Percentiles rank a stretch among this genome's conserved stretches.
Conservation (phyloP, 306 rosid genomes). For the Lathyrus aphaca region DNA sequence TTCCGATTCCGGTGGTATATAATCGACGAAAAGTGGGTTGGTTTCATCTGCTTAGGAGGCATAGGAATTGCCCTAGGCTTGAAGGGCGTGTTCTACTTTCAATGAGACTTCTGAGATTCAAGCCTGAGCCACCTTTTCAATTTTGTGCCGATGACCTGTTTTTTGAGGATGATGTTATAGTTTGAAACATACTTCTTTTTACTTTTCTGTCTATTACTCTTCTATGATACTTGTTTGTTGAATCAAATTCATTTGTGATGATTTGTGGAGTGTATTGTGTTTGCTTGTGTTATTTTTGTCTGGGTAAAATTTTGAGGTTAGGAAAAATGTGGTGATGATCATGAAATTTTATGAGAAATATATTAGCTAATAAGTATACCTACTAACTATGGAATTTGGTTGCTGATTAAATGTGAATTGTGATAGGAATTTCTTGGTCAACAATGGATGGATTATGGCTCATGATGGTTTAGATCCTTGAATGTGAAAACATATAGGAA, state of each 20-base stretch:
- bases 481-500: background rate
- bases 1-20: background rate
- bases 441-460: background rate
- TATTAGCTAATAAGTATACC: background rate
- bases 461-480: background rate
- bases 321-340: background rate
- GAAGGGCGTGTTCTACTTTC: background rate
- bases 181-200: background rate
- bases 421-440: background rate
- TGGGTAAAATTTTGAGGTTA: background rate
- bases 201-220: background rate
- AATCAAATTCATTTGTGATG: background rate
- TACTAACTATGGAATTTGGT: background rate
- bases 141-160: background rate
- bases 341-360: background rate
- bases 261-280: background rate
- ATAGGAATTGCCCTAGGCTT: background rate
- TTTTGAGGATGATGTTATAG: background rate
- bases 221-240: background rate
- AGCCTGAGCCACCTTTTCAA: background rate
- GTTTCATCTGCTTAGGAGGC: background rate
- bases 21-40: background rate
- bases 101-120: constrained; percentile 1
- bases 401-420: background rate
- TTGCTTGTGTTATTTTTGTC: background rate